These are phyloP conservation scores for Volvox reticuliferus DNA, from an alignment of 139 green algal species.

Conservation along the genomic window DNA sequence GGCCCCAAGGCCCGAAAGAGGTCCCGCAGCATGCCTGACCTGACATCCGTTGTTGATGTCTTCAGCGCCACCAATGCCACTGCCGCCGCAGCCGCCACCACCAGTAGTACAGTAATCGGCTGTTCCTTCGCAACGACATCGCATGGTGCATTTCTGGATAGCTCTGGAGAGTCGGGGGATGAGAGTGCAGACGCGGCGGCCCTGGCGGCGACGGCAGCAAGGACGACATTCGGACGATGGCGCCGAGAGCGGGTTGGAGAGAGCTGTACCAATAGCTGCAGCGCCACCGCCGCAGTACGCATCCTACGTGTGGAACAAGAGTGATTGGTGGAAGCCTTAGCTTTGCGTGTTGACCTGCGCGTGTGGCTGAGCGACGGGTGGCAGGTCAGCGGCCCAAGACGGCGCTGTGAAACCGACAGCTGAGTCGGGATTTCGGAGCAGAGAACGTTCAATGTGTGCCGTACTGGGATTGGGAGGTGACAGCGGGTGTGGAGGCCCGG, in stretches of 20 bases:
- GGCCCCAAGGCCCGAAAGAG: too few species aligned
- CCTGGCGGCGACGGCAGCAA: background rate
- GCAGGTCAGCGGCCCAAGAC: conserved; percentile 4
- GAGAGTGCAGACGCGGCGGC: background rate
- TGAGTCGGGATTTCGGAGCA: background rate
- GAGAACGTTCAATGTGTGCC: conserved; percentile 26
- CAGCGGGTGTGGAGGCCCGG: background rate
- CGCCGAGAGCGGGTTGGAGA: too few species aligned
- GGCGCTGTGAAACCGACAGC: conserved; percentile 16
- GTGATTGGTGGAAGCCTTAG: conserved; percentile 12
- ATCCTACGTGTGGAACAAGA: conserved; percentile 23
- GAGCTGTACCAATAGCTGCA: too few species aligned
- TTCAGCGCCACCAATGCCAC: too few species aligned
- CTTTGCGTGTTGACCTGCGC: conserved; percentile 7
- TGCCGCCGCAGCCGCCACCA: too few species aligned
- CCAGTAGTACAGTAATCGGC: too few species aligned
- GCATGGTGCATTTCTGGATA: background rate
- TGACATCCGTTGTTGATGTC: too few species aligned
- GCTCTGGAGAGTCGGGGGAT: background rate
- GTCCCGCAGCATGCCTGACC: too few species aligned
- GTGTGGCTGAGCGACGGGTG: conserved; percentile 26
- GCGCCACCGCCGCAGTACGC: background rate
- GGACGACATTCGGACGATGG: too few species aligned
- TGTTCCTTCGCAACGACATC: too few species aligned
- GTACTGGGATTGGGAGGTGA: conserved; percentile 38